These are phyloP conservation scores for Letharia lupina DNA, from an alignment of 495 filamentous ascomycete species.

Conservation along the genomic window DNA sequence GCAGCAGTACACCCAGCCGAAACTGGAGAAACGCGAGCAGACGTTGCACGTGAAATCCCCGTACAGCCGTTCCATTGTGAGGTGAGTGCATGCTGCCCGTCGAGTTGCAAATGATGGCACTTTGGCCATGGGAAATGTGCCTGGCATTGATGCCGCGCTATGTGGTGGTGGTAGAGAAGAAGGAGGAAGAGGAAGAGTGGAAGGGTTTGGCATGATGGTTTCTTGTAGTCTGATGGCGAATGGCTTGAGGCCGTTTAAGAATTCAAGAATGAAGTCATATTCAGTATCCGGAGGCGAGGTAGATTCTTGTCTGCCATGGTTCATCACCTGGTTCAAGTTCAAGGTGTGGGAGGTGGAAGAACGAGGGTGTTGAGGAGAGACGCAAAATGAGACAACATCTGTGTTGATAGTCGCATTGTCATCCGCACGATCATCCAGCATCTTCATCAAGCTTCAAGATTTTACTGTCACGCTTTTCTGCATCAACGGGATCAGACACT, in stretches of 20 bases:
- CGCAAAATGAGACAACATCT: neutral
- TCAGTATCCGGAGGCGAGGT: neutral
- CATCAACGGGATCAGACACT: neutral
- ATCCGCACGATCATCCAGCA: neutral
- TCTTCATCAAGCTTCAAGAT: neutral
- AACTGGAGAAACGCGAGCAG: slow-evolving; percentile 40
- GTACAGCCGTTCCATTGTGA: slow-evolving; percentile 51
- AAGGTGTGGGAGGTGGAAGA: neutral
- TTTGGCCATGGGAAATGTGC: neutral
- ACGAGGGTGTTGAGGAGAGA: slow-evolving; percentile 6
- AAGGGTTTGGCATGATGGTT: slow-evolving; percentile 8
- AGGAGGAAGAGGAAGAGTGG: neutral
- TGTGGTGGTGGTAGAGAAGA: neutral
- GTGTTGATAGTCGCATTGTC: neutral
- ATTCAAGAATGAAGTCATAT: slow-evolving; percentile 7
- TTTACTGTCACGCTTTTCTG: neutral
- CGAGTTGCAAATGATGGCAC: slow-evolving; percentile 21
- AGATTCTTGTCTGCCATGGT: neutral
- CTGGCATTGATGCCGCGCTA: neutral
- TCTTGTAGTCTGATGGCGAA: slow-evolving; percentile 17
- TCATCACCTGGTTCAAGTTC: neutral
- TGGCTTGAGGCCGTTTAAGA: slow-evolving; percentile 17
- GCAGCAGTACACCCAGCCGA: slow-evolving; percentile 63
- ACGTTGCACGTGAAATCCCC: slow-evolving; percentile 38
- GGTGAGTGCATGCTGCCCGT: slow-evolving; percentile 46